Percentiles rank a stretch among this genome's conserved stretches.
These are phyloP conservation scores for Skeletonema marinoi DNA, from an alignment of 108 stramenopile species.

Conservation along the genomic window DNA sequence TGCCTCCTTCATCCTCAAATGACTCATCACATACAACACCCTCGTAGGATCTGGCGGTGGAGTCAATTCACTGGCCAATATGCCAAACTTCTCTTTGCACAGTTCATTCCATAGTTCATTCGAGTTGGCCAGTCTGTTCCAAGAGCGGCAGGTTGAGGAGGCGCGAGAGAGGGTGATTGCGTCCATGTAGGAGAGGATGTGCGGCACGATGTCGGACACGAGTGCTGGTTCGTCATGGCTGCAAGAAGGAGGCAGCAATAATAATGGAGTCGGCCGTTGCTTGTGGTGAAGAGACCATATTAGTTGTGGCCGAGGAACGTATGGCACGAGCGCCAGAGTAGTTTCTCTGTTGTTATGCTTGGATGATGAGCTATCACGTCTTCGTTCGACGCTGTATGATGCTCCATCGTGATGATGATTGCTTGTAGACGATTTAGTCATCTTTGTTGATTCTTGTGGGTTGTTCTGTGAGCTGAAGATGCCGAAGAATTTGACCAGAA, in stretches of 20 bases:
- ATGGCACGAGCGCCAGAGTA: background rate
- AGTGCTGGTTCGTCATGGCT: background rate
- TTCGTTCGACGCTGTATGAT: background rate
- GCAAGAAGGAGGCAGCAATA: background rate
- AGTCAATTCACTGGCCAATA: conserved; percentile 31
- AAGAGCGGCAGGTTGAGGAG: conserved; percentile 38
- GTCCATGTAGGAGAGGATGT: conserved; percentile 53
- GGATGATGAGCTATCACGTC: background rate
- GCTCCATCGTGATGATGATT: background rate
- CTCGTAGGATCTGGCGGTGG: conserved; percentile 57
- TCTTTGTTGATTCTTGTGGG: background rate
- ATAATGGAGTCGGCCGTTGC: background rate
- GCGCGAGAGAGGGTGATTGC: conserved; percentile 47
- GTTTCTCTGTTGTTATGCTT: background rate
- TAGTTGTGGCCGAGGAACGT: background rate
- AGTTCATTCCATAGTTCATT: conserved; percentile 52
- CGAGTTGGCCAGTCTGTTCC: conserved; percentile 31
- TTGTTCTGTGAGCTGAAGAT: background rate
- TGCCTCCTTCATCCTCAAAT: conserved; percentile 48
- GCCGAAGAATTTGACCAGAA: background rate
- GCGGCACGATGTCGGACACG: conserved; percentile 35
- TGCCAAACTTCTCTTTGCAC: conserved; percentile 48
- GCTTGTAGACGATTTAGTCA: background rate
- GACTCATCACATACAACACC: conserved; percentile 43
- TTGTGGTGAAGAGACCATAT: background rate